Evolutionary conservation across 768 basidiomycete genomes (phyloP).

Genomic region (Leccinum subgranulosum): DNA sequence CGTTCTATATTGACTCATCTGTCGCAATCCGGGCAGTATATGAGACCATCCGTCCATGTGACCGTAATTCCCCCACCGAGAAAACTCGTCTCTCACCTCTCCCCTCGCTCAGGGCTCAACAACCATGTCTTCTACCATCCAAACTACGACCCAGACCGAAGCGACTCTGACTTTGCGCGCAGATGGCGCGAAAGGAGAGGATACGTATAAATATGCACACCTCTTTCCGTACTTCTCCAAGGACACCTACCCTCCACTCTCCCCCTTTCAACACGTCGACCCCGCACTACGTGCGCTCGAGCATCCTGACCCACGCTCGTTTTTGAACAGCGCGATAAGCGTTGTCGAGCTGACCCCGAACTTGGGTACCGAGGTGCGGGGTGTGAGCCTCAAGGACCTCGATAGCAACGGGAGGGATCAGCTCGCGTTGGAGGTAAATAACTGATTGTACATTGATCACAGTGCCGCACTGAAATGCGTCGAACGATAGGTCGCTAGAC

Average conservation of each 20-base stretch:
- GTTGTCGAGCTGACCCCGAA: conserved; percentile 67
- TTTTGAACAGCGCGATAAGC: conserved; percentile 58
- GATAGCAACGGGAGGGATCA: conserved; percentile 61
- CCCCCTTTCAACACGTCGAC: conserved; percentile 73
- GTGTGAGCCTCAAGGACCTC: conserved; percentile 62
- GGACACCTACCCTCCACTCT: conserved; percentile 61
- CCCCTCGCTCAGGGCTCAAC: not conserved
- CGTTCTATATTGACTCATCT: too few species aligned
- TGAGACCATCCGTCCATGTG: not conserved
- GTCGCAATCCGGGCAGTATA: not conserved
- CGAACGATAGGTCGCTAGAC: conserved; percentile 55
- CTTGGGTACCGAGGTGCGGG: conserved; percentile 71
- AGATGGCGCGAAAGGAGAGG: conserved; percentile 5
- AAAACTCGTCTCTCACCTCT: not conserved
- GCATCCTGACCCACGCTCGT: conserved; percentile 64
- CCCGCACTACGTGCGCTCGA: conserved; percentile 67
- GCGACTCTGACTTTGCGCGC: conserved; percentile 5
- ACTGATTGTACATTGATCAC: conserved; percentile 1
- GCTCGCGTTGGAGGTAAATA: conserved; percentile 61
- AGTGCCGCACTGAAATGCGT: not conserved
- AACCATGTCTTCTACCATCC: conserved; percentile 1
- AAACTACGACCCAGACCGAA: conserved; percentile 15
- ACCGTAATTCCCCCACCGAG: not conserved
- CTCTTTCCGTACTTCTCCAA: conserved; percentile 67
- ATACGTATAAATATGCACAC: conserved; percentile 59